Evolutionary conservation across 371 early-diverging fungal genomes (phyloP).

Genomic region (Mortierella sp.): DNA sequence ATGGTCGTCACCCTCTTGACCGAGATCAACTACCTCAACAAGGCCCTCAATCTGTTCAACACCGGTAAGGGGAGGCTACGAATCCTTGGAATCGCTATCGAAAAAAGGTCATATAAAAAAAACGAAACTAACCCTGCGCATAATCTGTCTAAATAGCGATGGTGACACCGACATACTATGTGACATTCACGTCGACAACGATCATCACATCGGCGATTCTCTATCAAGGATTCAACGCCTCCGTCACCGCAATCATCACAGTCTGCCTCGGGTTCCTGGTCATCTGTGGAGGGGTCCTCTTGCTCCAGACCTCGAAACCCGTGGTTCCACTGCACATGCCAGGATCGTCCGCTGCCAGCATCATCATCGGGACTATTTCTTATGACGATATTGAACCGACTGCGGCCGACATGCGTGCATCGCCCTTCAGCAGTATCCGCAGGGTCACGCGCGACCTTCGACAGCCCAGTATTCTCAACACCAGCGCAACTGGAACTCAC

Average conservation of each 20-base stretch:
- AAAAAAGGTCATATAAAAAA: no score
- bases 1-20: slow-evolving; percentile 86
- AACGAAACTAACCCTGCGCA: no score
- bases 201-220: slow-evolving; percentile 91
- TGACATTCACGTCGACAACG: slow-evolving; percentile 94
- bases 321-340: slow-evolving; percentile 40
- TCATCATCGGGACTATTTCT: slow-evolving; percentile 32
- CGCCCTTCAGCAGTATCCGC: slow-evolving; percentile 52
- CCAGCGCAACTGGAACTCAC: slow-evolving; percentile 6
- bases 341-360: slow-evolving; percentile 27
- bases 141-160: slow-evolving; percentile 67
- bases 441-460: slow-evolving; percentile 45
- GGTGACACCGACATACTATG: slow-evolving; percentile 95
- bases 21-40: slow-evolving; percentile 97
- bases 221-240: slow-evolving; percentile 88
- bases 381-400: slow-evolving; percentile 50
- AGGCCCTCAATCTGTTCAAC: slow-evolving; percentile 94
- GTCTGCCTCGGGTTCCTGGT: slow-evolving; percentile 91
- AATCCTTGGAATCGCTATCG: no score
- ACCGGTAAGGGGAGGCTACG: no score
- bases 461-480: slow-evolving; percentile 32
- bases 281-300: slow-evolving; percentile 72
- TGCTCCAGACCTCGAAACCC: slow-evolving; percentile 58
- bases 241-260: slow-evolving; percentile 82
- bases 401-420: slow-evolving; percentile 53